Evolutionary conservation across 495 filamentous ascomycete genomes (phyloP).

Genomic region (Penicillium nucicola): DNA sequence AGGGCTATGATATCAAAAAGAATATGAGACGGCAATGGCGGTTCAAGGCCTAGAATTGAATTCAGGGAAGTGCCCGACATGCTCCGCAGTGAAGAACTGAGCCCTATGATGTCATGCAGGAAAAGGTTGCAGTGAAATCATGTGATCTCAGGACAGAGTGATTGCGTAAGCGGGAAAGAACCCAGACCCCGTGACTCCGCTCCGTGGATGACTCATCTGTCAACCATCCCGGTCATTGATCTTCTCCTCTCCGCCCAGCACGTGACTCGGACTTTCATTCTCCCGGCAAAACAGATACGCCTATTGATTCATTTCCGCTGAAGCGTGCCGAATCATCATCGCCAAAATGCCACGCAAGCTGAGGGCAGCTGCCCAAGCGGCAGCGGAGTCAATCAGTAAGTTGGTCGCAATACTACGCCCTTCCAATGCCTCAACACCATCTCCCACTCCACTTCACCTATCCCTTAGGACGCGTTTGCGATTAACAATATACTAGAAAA

Average conservation of each 20-base stretch:
- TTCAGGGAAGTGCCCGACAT: constrained; percentile 1
- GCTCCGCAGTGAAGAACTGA: constrained; percentile 3
- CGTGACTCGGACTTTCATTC: constrained; percentile 5
- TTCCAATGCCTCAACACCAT: background rate
- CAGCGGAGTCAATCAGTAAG: constrained; percentile 47
- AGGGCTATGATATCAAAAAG: background rate
- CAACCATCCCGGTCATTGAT: too few relatives aligned
- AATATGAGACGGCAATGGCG: constrained; percentile 4
- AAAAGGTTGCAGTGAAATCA: background rate
- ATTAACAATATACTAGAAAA: constrained; percentile 36
- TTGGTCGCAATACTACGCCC: background rate
- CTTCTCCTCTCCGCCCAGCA: background rate
- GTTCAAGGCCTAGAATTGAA: constrained; percentile 14
- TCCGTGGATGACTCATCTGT: too few relatives aligned
- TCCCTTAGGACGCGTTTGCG: constrained; percentile 16
- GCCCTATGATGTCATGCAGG: constrained; percentile 17
- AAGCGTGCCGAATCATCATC: constrained; percentile 7
- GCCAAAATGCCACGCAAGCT: constrained; percentile 47
- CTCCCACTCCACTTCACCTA: constrained; percentile 1
- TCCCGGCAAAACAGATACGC: constrained; percentile 19
- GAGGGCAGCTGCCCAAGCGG: constrained; percentile 48
- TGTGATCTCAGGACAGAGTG: too few relatives aligned
- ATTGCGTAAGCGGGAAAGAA: too few relatives aligned
- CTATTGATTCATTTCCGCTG: constrained; percentile 7
- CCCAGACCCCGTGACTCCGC: too few relatives aligned